Base-by-base conservation (phyloP, 176 grass and related monocot species). In the Calamus simplicifolius region DNA sequence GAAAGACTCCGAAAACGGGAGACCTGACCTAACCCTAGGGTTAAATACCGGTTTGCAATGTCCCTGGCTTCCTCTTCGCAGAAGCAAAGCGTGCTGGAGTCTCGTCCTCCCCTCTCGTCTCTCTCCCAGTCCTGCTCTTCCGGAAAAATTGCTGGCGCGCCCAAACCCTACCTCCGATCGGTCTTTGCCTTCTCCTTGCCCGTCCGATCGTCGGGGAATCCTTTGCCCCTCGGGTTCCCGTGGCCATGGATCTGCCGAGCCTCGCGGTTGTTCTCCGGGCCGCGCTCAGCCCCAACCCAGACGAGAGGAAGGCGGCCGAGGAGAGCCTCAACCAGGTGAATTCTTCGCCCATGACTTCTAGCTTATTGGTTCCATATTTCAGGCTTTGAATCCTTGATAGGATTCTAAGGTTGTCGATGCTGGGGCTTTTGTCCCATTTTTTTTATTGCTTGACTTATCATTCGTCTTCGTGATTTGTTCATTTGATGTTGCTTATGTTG, bases 1-100 rank as follows among this genome's bases (percentile, higher is more conserved):
- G 21, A 23, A 23, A 23, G 23, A 14, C 23, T 30, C 56, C 57
- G 19, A 43, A 10, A 16, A 12, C 4, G 23, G n/a, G 18, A 19
- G 1, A 53, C 19, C 50, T 25, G 15, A 69, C 35, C 81, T 75
- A 95, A 95, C 90, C 90, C 90, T 95, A 89, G 85, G 51, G 73
- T 89, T 86, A 95, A 86, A 86, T 76, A 79, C 53, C 38, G 8
- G 19, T 68, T 73, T 79, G 61, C 51, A 52, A 50, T 52, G 31
- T 1, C 4, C 25, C 50, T 13, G 1, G 8, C 35, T 56, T 52
- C 16, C 16, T 18, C 15, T 56, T 43, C 35, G 0, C 6, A 35
- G 35, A 13, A 13, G 2, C 35, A 3, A 43, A 3, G 35, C 8
- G 6, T 12, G 35, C 35, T 2, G 3, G 35, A 2, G 35, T 3